Conservation (phyloP, 176 grass and related monocot species). For the Oryza australiensis region DNA sequence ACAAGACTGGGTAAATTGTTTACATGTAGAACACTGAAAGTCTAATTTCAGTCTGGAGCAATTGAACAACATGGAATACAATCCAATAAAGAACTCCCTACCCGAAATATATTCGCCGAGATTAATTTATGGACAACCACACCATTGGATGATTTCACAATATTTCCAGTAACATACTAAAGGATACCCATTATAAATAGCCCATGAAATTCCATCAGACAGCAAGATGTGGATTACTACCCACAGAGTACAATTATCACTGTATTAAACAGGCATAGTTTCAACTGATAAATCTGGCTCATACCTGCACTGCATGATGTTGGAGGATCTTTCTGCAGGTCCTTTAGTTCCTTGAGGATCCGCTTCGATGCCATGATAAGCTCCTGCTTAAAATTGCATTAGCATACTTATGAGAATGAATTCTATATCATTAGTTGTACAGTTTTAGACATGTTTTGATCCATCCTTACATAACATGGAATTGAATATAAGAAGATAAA, state of each 20-base stretch:
- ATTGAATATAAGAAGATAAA: neutral
- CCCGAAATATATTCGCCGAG: neutral
- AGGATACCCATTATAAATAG: neutral
- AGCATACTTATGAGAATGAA: neutral
- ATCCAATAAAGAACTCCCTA: neutral
- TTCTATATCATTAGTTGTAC: neutral
- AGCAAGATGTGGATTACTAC: slow-evolving; percentile 1
- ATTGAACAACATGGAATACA: neutral
- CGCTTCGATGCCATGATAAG: slow-evolving; percentile 62
- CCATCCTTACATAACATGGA: neutral
- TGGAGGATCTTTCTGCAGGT: slow-evolving; percentile 63
- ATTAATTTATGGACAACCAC: neutral
- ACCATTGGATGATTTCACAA: neutral
- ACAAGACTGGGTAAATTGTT: slow-evolving; percentile 3
- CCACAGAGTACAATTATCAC: neutral
- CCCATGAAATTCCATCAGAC: slow-evolving; percentile 15
- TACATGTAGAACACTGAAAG: slow-evolving; percentile 19
- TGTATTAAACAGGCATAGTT: neutral
- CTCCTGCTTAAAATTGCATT: slow-evolving; percentile 30
- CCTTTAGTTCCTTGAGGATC: slow-evolving; percentile 64
- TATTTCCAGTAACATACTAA: neutral
- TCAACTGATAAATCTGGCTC: neutral
- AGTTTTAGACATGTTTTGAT: slow-evolving; percentile 7
- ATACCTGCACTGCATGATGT: slow-evolving; percentile 69
- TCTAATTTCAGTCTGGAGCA: neutral